Conservation (phyloP, 2,329 filamentous ascomycete genomes). For the Chalaropsis ovoidea region DNA sequence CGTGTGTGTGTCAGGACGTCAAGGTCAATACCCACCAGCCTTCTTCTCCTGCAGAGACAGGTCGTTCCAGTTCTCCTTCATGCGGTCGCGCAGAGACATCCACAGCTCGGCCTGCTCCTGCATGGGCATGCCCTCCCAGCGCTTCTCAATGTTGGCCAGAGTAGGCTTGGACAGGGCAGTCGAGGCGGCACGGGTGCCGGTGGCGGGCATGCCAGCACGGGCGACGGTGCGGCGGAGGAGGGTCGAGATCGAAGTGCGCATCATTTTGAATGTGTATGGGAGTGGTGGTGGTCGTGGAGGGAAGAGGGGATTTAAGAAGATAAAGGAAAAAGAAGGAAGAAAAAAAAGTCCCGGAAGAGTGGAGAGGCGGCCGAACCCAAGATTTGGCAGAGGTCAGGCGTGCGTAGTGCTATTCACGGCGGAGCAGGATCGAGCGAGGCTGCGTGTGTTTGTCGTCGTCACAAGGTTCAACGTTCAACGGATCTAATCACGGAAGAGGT, state of each 20-base stretch:
- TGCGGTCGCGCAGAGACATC: constrained; percentile 96
- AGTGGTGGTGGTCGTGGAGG: constrained; percentile 18
- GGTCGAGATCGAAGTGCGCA: constrained; percentile 43
- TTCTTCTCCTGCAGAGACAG: constrained; percentile 97
- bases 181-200: constrained; percentile 45
- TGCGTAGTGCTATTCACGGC: neutral
- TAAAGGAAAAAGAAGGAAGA: constrained; percentile 14
- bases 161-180: constrained; percentile 96
- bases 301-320: constrained; percentile 13
- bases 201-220: constrained; percentile 38
- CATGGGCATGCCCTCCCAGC: constrained; percentile 95
- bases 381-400: neutral
- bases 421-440: neutral
- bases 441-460: constrained; percentile 8
- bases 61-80: constrained; percentile 96
- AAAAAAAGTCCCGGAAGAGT: constrained; percentile 16
- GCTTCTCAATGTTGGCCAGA: constrained; percentile 96
- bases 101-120: constrained; percentile 99
- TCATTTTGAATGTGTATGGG: constrained; percentile 35
- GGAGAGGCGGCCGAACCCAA: constrained; percentile 22
- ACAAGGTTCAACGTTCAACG: constrained; percentile 10
- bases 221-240: constrained; percentile 44
- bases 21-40: constrained; percentile 62
- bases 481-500: constrained; percentile 18
- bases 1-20: neutral